phyloP scores from a whole-genome alignment of 192 early-diverging fungal species.

The Linderina pennispora region DNA sequence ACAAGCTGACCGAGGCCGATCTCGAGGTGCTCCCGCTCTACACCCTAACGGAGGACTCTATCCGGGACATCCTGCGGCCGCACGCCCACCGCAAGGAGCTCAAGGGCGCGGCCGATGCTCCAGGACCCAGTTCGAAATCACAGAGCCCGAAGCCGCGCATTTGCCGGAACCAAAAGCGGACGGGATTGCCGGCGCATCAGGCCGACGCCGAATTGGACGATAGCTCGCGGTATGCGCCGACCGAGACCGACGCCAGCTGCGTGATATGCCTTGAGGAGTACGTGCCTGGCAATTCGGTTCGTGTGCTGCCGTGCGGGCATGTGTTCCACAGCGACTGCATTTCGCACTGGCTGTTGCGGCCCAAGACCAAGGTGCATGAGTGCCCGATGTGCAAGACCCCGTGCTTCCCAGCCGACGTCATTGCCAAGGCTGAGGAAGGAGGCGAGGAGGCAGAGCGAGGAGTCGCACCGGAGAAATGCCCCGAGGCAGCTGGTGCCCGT shows the following conservation, averaged over 20 bases:
- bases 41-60: slow-evolving; percentile 11
- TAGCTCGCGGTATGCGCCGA: not conserved
- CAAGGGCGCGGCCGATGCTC: slow-evolving; percentile 1
- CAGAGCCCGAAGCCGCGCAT: no score
- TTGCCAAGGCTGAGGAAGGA: not conserved
- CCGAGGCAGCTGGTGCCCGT: not conserved
- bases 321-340: slow-evolving; percentile 61
- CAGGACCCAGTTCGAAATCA: no score
- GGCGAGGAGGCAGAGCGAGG: not conserved
- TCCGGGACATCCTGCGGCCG: slow-evolving; percentile 20
- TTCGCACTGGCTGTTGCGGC: slow-evolving; percentile 35
- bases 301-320: slow-evolving; percentile 59
- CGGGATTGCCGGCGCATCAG: no score
- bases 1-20: not conserved
- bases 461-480: not conserved
- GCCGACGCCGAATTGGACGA: not conserved
- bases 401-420: slow-evolving; percentile 21
- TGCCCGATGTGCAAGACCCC: slow-evolving; percentile 41
- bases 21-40: slow-evolving; percentile 24
- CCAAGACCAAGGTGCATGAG: slow-evolving; percentile 29
- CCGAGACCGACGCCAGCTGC: slow-evolving; percentile 36
- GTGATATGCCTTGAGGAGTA: slow-evolving; percentile 66
- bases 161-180: not conserved
- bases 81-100: slow-evolving; percentile 21
- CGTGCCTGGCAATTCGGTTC: slow-evolving; percentile 45